Conservation (phyloP, 2,329 filamentous ascomycete genomes). For the Sporothrix luriei region DNA sequence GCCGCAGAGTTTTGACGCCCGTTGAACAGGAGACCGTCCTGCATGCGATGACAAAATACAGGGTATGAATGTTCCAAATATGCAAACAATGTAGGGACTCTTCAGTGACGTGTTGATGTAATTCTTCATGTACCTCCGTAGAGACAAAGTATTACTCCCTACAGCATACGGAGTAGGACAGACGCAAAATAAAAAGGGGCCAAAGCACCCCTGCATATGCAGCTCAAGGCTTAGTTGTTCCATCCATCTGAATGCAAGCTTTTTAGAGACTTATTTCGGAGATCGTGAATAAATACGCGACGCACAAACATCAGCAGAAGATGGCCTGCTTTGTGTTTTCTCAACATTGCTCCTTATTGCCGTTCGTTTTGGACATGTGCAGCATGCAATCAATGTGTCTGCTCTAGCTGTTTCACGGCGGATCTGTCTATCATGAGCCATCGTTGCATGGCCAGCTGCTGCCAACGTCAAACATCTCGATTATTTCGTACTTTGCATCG, state of each 20-base stretch:
- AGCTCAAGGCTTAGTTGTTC: neutral
- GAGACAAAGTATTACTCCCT: too few relatives aligned
- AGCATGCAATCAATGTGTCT: neutral
- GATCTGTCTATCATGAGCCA: neutral
- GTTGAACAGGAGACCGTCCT: too few relatives aligned
- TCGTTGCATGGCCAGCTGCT: neutral
- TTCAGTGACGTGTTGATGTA: neutral
- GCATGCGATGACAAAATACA: neutral
- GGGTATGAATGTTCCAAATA: neutral
- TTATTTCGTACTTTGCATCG: neutral
- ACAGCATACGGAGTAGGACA: too few relatives aligned
- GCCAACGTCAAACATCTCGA: neutral
- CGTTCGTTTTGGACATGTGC: too few relatives aligned
- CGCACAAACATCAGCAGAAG: neutral
- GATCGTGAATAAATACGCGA: neutral
- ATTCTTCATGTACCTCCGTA: neutral
- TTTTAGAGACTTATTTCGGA: neutral
- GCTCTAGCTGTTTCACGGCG: neutral
- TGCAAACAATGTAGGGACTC: neutral
- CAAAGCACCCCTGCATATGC: slow-evolving; percentile 22
- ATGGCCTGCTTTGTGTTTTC: neutral
- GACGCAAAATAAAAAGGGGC: neutral
- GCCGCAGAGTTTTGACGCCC: too few relatives aligned
- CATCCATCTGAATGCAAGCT: slow-evolving; percentile 11
- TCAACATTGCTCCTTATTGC: neutral